Conservation (phyloP, 768 basidiomycete genomes). For the Tylopilus cervinicoccineus region DNA sequence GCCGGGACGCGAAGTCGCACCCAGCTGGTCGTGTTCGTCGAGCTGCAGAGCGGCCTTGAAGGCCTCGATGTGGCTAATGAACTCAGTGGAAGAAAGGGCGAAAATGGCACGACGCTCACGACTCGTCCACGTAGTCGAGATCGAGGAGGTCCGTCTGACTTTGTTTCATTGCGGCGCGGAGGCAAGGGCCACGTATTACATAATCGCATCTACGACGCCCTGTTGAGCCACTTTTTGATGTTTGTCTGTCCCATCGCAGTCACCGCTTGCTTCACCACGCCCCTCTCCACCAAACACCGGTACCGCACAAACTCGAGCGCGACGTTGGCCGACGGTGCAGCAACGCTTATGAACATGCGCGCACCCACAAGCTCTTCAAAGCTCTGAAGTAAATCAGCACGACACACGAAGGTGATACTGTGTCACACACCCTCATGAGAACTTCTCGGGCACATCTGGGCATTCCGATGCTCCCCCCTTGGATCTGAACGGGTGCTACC, state of each 20-base stretch:
- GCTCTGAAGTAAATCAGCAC: conserved; percentile 43
- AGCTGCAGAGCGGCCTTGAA: conserved; percentile 71
- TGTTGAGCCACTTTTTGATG: conserved; percentile 75
- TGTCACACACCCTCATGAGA: conserved; percentile 57
- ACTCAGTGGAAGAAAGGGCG: not conserved
- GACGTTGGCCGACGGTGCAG: conserved; percentile 44
- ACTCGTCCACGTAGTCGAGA: conserved; percentile 65
- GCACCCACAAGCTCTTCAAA: conserved; percentile 66
- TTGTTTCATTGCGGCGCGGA: conserved; percentile 11
- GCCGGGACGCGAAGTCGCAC: conserved; percentile 21
- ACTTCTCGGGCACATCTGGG: conserved; percentile 60
- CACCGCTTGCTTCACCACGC: conserved; percentile 64
- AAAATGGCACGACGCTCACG: conserved; percentile 41
- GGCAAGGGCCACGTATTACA: conserved; percentile 14
- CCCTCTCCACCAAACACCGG: conserved; percentile 58
- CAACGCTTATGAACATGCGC: conserved; percentile 52
- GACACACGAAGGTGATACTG: not conserved
- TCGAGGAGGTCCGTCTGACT: conserved; percentile 32
- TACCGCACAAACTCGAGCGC: conserved; percentile 75
- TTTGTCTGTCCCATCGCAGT: conserved; percentile 64
- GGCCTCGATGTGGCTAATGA: conserved; percentile 59
- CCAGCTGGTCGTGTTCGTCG: conserved; percentile 43
- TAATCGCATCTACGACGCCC: conserved; percentile 34
- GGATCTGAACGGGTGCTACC: conserved; percentile 70
- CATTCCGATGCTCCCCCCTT: conserved; percentile 76